Conservation (phyloP, 2,329 filamentous ascomycete genomes). For the Didymella keratinophila region DNA sequence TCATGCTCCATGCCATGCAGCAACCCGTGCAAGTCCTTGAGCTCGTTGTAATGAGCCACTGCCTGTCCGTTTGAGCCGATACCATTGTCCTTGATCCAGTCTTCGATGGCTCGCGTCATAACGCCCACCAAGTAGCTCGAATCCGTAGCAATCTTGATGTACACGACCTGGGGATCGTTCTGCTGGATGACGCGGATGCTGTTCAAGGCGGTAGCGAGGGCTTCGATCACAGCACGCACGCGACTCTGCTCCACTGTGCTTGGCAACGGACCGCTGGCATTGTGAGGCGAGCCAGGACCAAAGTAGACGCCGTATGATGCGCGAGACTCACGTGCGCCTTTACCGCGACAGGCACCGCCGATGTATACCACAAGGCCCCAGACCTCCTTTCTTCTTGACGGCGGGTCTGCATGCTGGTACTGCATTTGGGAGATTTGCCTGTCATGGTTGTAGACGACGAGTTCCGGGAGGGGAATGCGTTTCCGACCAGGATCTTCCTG, state of each 20-base stretch:
- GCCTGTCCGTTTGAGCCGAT: background rate
- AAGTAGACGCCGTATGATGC: slow-evolving; percentile 32
- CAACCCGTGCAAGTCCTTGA: slow-evolving; percentile 1
- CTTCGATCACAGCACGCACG: background rate
- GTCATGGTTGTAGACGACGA: slow-evolving; percentile 3
- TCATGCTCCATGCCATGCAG: background rate
- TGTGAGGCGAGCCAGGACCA: slow-evolving; percentile 3
- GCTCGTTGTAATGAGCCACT: background rate
- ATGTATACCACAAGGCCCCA: slow-evolving; percentile 28
- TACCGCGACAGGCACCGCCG: slow-evolving; percentile 34
- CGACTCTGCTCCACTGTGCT: background rate
- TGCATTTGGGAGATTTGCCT: background rate
- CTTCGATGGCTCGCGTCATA: background rate
- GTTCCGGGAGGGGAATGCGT: background rate
- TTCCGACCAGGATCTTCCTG: background rate
- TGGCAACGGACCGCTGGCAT: background rate
- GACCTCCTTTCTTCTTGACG: no score
- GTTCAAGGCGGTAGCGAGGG: background rate
- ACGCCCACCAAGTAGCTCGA: background rate
- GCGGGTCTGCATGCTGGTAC: background rate
- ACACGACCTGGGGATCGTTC: background rate
- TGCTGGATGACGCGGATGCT: background rate
- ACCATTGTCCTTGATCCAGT: background rate
- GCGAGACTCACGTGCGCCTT: slow-evolving; percentile 22
- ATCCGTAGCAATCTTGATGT: background rate